A percentile compares a stretch with the other conserved stretches of the same genome.
Conservation (phyloP, 202 grass and related monocot genomes). For the Digitaria exilis region DNA sequence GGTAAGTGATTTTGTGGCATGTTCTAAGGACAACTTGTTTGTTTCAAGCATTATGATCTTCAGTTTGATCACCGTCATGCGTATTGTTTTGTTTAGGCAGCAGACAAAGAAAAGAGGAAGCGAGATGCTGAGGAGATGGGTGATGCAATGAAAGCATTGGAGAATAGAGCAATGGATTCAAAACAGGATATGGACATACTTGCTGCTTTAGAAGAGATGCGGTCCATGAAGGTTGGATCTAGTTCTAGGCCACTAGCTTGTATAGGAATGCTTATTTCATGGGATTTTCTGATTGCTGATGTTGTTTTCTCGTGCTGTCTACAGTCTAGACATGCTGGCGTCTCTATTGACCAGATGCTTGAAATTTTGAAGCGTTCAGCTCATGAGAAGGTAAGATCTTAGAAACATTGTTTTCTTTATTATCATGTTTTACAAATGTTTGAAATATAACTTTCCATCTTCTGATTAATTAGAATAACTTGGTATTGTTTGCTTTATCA, state of each 20-base stretch:
- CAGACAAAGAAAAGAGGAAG: constrained; percentile 79
- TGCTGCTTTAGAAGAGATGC: constrained; percentile 96
- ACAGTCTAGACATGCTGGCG: constrained; percentile 88
- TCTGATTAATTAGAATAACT: neutral
- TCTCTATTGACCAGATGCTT: constrained; percentile 84
- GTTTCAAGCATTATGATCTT: constrained; percentile 25
- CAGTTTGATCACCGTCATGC: constrained; percentile 2
- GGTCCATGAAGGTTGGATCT: constrained; percentile 60
- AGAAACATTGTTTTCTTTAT: constrained; percentile 12
- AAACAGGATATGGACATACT: constrained; percentile 98
- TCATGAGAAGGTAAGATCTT: constrained; percentile 48
- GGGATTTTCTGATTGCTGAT: constrained; percentile 9
- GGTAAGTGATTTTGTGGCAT: constrained; percentile 38
- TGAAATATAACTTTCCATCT: neutral
- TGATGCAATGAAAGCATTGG: constrained; percentile 89
- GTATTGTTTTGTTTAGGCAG: constrained; percentile 43
- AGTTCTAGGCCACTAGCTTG: neutral
- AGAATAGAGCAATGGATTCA: constrained; percentile 87
- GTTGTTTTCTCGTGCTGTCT: constrained; percentile 35
- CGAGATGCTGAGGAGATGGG: constrained; percentile 93
- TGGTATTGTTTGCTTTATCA: constrained; percentile 18
- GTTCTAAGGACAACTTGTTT: constrained; percentile 1
- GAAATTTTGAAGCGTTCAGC: constrained; percentile 81
- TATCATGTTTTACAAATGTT: constrained; percentile 25
- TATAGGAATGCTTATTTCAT: neutral